Percentiles rank a stretch among this genome's conserved stretches.
phyloP scores from a whole-genome alignment of 169 alveolate species.

The Cardiosporidium cionae region DNA sequence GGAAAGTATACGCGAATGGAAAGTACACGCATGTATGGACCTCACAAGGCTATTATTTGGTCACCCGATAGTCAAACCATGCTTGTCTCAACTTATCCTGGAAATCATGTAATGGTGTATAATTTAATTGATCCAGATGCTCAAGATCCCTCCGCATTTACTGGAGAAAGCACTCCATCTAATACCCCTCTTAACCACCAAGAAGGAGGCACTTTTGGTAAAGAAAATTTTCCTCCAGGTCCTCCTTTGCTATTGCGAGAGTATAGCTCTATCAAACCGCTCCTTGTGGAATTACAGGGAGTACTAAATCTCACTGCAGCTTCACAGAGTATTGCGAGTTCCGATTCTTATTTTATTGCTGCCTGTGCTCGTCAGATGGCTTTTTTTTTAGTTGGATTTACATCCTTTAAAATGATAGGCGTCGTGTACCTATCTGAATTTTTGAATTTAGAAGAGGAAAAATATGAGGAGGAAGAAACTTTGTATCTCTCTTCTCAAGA shows the following conservation, averaged over 20 bases:
- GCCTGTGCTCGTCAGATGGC: not conserved
- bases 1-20: not conserved
- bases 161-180: not conserved
- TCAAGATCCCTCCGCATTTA: not conserved
- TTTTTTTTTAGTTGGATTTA: not conserved
- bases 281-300: not conserved
- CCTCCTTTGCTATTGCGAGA: not conserved
- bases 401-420: not conserved
- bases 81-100: not conserved
- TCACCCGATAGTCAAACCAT: not conserved
- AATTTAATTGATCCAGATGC: not conserved
- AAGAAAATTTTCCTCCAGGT: no score
- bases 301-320: not conserved
- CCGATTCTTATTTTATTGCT: not conserved
- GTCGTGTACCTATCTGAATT: not conserved
- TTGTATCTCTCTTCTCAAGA: no score
- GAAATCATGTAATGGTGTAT: not conserved
- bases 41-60: not conserved
- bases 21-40: not conserved
- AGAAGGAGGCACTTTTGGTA: no score
- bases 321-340: not conserved
- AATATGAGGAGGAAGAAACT: no score
- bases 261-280: not conserved
- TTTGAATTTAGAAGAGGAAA: no score
- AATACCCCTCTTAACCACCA: not conserved